These are phyloP conservation scores for Colletotrichum noveboracense DNA, from an alignment of 2,329 filamentous ascomycete genomes.

Conservation along the genomic window DNA sequence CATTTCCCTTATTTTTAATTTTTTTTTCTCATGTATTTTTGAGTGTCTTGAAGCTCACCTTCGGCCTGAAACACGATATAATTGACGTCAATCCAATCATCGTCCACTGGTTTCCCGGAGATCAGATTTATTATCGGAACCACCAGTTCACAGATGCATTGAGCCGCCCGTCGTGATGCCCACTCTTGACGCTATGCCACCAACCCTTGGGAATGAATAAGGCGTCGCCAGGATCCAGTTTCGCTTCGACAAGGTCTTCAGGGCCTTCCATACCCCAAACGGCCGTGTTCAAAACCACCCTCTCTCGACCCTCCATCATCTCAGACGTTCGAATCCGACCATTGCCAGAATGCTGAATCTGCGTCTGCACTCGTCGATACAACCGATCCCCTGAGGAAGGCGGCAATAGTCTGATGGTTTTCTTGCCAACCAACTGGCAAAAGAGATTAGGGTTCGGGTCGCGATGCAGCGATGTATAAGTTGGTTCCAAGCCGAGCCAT, in stretches of 20 bases:
- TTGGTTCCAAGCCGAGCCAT: slow-evolving; percentile 87
- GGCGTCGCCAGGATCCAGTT: slow-evolving; percentile 69
- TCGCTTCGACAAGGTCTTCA: slow-evolving; percentile 53
- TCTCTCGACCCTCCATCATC: slow-evolving; percentile 89
- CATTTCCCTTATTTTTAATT: too few species aligned
- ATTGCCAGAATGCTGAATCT: slow-evolving; percentile 42
- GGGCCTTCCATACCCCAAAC: slow-evolving; percentile 65
- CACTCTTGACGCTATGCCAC: slow-evolving; percentile 52
- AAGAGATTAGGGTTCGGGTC: slow-evolving; percentile 97
- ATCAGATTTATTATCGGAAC: slow-evolving; percentile 38
- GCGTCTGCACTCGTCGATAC: slow-evolving; percentile 59
- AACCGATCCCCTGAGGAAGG: slow-evolving; percentile 68
- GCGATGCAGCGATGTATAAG: slow-evolving; percentile 87
- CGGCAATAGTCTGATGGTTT: slow-evolving; percentile 73
- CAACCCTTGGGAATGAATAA: slow-evolving; percentile 74
- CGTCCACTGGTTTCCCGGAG: background rate
- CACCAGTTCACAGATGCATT: slow-evolving; percentile 53
- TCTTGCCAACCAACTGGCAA: slow-evolving; percentile 77
- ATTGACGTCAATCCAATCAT: background rate
- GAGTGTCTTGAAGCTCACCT: background rate
- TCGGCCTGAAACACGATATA: background rate
- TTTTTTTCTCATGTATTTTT: background rate
- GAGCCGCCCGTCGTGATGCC: slow-evolving; percentile 34
- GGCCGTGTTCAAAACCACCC: slow-evolving; percentile 65
- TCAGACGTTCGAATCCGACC: slow-evolving; percentile 74